Evolutionary conservation across 108 stramenopile genomes (phyloP).

Genomic region (Cyclostephanos tholiformis): DNA sequence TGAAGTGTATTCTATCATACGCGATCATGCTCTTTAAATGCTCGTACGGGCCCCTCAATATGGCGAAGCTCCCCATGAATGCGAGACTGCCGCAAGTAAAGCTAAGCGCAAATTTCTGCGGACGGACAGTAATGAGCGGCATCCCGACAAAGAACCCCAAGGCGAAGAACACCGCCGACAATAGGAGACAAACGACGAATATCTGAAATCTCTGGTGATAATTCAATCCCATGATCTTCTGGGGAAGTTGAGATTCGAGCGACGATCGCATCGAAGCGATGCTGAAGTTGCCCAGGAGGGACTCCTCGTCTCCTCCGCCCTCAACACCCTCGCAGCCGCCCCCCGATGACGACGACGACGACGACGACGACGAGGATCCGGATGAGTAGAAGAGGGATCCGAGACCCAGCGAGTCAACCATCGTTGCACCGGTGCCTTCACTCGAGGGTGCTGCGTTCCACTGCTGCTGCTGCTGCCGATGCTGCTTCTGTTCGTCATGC

Average conservation of each 20-base stretch:
- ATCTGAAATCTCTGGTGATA: constrained; percentile 91
- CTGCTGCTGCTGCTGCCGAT: too few species aligned
- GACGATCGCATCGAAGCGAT: constrained; percentile 70
- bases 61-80: constrained; percentile 91
- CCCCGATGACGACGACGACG: too few species aligned
- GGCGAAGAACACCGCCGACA: constrained; percentile 87
- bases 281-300: constrained; percentile 50
- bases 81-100: constrained; percentile 93
- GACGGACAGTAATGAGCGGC: constrained; percentile 81
- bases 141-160: constrained; percentile 93
- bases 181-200: constrained; percentile 74
- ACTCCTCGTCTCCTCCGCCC: constrained; percentile 36
- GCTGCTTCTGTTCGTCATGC: constrained; percentile 80
- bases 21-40: constrained; percentile 76
- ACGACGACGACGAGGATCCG: constrained; percentile 30
- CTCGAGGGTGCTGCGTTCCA: not conserved
- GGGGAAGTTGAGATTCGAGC: constrained; percentile 84
- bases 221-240: constrained; percentile 88
- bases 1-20: constrained; percentile 79
- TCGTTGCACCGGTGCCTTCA: not conserved
- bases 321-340: not conserved
- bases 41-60: constrained; percentile 83
- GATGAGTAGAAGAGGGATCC: constrained; percentile 29
- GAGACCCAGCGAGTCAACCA: constrained; percentile 2
- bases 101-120: constrained; percentile 93